Percentiles rank a stretch among this genome's conserved stretches.
Evolutionary conservation across 2,329 filamentous ascomycete species (phyloP).

Genomic region (Microdochium trichocladiopsis): DNA sequence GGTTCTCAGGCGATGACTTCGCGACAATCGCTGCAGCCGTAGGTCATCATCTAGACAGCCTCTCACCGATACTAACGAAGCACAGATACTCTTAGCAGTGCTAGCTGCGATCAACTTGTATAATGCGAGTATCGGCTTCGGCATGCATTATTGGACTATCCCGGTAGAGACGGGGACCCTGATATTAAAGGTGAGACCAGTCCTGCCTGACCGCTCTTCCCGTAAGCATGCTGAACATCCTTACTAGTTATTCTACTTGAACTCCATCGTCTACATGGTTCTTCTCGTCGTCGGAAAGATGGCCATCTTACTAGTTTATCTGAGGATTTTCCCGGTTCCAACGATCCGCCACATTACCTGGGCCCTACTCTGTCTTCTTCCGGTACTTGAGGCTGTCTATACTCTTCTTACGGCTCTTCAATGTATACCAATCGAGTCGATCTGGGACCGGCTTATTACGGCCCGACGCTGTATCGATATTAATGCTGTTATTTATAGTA

Average conservation of each 20-base stretch:
- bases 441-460: not conserved
- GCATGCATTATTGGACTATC: not conserved
- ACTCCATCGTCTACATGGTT: not conserved
- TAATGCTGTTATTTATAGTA: not conserved
- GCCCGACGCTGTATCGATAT: not conserved
- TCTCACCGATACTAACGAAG: not conserved
- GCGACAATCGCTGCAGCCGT: not conserved
- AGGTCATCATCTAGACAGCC: not conserved
- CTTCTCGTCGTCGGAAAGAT: not conserved
- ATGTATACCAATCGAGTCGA: not conserved
- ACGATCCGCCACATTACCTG: not conserved
- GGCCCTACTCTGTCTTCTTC: not conserved
- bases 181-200: not conserved
- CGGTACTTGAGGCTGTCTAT: not conserved
- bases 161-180: not conserved
- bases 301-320: not conserved
- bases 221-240: not conserved
- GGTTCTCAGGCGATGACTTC: not conserved
- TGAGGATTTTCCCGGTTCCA: not conserved
- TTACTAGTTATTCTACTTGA: not conserved
- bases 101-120: not conserved
- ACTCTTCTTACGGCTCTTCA: not conserved
- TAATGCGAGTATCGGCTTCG: not conserved
- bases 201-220: not conserved
- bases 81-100: not conserved